Percentiles rank a stretch among this genome's conserved stretches.
These are phyloP conservation scores for Lindgomyces ingoldianus DNA, from an alignment of 495 filamentous ascomycete genomes.

Conservation along the genomic window DNA sequence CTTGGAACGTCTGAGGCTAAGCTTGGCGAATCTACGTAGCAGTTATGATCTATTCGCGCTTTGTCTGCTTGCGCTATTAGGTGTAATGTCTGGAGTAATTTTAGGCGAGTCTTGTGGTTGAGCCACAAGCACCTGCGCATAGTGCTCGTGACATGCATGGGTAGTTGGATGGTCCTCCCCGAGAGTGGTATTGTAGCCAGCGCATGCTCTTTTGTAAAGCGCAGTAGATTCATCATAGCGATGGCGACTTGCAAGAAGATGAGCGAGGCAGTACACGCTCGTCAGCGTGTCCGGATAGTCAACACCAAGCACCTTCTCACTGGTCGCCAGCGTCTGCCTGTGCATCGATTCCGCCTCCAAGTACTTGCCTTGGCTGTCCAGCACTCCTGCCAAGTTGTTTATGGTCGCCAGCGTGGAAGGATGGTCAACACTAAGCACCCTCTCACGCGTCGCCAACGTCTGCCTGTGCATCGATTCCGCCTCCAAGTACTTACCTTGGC, in stretches of 20 bases:
- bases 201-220: slow-evolving; percentile 23
- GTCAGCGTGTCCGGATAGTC: too few relatives aligned
- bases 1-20: not conserved
- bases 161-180: too few relatives aligned
- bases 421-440: not conserved
- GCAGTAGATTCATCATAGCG: slow-evolving; percentile 11
- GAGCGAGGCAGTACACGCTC: slow-evolving; percentile 25
- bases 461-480: too few relatives aligned
- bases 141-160: not conserved
- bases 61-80: not conserved
- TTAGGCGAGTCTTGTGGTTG: not conserved
- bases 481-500: too few relatives aligned
- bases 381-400: slow-evolving; percentile 4
- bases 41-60: not conserved
- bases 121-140: not conserved
- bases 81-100: not conserved
- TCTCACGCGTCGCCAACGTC: slow-evolving; percentile 6
- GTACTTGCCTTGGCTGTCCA: slow-evolving; percentile 11
- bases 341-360: too few relatives aligned
- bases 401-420: slow-evolving; percentile 3
- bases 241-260: slow-evolving; percentile 19
- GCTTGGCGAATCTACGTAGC: not conserved
- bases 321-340: too few relatives aligned
- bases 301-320: too few relatives aligned
- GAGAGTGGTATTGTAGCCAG: slow-evolving; percentile 13